Base-by-base conservation (phyloP, 2,329 filamentous ascomycete species). In the Fusarium sp. region DNA sequence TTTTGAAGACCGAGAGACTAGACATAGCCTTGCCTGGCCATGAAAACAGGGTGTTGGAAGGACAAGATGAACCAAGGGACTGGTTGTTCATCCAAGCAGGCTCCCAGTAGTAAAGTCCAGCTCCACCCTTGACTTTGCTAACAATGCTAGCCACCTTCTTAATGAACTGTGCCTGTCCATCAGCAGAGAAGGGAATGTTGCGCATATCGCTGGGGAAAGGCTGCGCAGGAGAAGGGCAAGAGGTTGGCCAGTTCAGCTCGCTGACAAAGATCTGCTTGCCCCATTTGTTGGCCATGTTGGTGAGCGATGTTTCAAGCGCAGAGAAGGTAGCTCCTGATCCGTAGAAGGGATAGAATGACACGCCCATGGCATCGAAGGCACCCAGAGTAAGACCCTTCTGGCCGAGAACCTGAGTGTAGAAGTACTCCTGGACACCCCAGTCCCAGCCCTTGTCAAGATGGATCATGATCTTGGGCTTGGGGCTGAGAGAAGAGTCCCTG, bases 371-470 rank as follows among this genome's bases (percentile, higher is more conserved):
- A 75, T 93, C 90, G 61, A 89, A 92, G 67, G 92, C 89, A 7
- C 79, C 78, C 0, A 79, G 5, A 76, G 73, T 5, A 90, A 79
- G 2, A 81, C 80, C 3, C 85, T 88, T 24, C 80, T 77, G 9
- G 26, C 75, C 81, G 0, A 90, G 80, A 0, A 90, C 84, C 4
- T 80, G 81, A 24, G 84, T 83, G 78, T 92, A 93, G 77, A 87
- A 92, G 80, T 83, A 89, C 63, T 90, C 79, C 74, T 92, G 90
- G 4, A 85, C 85, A 5, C 78, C 81, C 88, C 87, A 91, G 66
- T 90, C 84, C 89, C 90, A 93, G n/a, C 90, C 90, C 72, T 92
- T 90, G 76, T 93, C 90, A 5, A 92, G 83, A 72, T 93, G 91
- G 40, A 93, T 86, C 88, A 93, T 89, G 76, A 92, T 91, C 74